Evolutionary conservation across 768 basidiomycete species (phyloP).

Genomic region (Mycena polygramma): DNA sequence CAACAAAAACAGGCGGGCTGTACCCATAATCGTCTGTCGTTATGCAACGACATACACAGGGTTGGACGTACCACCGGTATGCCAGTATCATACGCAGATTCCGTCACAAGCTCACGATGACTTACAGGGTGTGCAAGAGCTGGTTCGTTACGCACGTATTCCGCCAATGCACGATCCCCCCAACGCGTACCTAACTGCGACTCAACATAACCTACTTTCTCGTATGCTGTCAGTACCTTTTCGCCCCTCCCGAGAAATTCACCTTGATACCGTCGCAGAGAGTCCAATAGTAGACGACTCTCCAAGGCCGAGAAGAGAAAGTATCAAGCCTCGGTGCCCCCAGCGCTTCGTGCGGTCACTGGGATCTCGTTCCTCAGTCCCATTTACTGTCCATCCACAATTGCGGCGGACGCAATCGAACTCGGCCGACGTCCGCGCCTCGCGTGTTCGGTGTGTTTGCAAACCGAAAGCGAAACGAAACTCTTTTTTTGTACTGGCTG

Average conservation of each 20-base stretch:
- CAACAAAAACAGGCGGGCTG: conserved; percentile 28
- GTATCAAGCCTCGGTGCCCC: conserved; percentile 16
- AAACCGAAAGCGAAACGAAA: not conserved
- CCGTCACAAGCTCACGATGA: too few relatives aligned
- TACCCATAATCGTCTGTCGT: conserved; percentile 31
- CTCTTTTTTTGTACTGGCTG: conserved; percentile 28
- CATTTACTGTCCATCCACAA: conserved; percentile 20
- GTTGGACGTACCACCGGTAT: not conserved
- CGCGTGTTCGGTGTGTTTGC: conserved; percentile 15
- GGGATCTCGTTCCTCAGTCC: conserved; percentile 37
- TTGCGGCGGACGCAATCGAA: conserved; percentile 32
- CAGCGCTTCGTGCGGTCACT: conserved; percentile 12
- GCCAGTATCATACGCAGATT: too few relatives aligned
- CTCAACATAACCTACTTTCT: conserved; percentile 5
- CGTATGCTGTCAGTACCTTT: conserved; percentile 4
- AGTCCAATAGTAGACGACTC: conserved; percentile 31
- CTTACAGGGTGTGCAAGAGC: conserved; percentile 6
- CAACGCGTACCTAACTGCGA: not conserved
- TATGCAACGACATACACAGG: conserved; percentile 30
- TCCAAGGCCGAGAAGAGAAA: conserved; percentile 7
- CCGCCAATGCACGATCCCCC: too few relatives aligned
- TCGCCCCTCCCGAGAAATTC: too few relatives aligned
- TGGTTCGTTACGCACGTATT: not conserved
- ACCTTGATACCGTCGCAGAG: conserved; percentile 1
- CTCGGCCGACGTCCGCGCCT: conserved; percentile 27